Base-by-base conservation (phyloP, 768 basidiomycete species). In the Leccinum variicolor region DNA sequence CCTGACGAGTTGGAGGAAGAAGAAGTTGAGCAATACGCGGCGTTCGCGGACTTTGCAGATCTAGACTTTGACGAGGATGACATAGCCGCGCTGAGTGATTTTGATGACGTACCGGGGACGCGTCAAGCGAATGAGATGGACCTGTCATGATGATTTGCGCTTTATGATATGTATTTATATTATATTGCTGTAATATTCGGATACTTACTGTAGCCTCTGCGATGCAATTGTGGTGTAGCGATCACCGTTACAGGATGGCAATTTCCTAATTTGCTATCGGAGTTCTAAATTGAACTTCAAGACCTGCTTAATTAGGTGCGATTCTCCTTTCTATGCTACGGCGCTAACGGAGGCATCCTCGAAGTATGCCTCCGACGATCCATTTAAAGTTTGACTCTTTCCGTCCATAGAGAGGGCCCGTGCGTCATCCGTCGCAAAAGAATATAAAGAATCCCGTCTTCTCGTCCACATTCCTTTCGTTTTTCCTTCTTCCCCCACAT, bases 1-100 rank as follows among this genome's bases (percentile, higher is more conserved):
- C 81, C 81, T 0, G 77, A 74, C 1, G 84, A 84, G 41, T 64
- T 80, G 9, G 80, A 83, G 8, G 79, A 84, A 51, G 84, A 81
- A 58, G 85, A 86, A 60, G 86, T 15, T 34, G 34, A 34, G 34
- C 34, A 34, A 34, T 34, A 15, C 34, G 41, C 75, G 2, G 74
- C 75, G 0, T 31, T 78, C 1, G 77, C 73, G 2, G 81, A 81
- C 19, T 80, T 83, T 57, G 80, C 78, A 21, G 80, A 82, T 63
- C 61, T 83, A 17, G 70, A 73, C 19, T 50, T 64, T 10, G 29
- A 25, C 1, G 21, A 29, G 3, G 64, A 66, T 5, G 63, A 67
- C 39, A 55, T 61, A 36, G 57, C 62, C 5, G 39, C 58, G 9
- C 56, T 60, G 34, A 62, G 60, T 48, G 70, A 73, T 39, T 10